Base-by-base conservation (phyloP, 2,329 filamentous ascomycete species). In the Fusarium dlaminii region DNA sequence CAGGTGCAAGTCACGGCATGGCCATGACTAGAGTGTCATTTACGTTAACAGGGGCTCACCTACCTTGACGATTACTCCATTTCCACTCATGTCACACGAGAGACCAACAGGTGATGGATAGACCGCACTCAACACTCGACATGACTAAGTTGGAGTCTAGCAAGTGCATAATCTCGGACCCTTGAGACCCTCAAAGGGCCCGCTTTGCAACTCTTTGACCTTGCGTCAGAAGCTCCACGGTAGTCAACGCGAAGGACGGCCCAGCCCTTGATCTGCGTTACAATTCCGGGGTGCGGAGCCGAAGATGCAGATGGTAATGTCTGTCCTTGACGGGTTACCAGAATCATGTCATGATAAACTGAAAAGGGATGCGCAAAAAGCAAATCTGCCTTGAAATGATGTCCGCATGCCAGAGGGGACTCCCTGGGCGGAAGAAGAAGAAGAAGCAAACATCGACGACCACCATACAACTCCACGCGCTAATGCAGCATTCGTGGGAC, bases 401-500 rank as follows among this genome's bases (percentile, higher is more conserved):
- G 55, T 51, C 29, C 39, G 13, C 32, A 51, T 64, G 58, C 52
- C 30, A 48, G 63, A 66, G 57, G 54, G 24, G 65, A 54, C 67
- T 66, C 61, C 60, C 39, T 48, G 30, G 40, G 57, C 37, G 55
- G 55, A 48, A 46, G 56, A 57, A 48, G 54, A 58, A 43, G 54
- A 70, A 77, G 68, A 75, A 75, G 66, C 62, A 77, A 75, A 55
- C 37, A 34, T 49, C 52, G 27, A 52, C 42, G 20, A 29, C 42
- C 42, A 75, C 56, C 63, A 56, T 52, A 37, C 60, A 65, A 61
- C 61, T 54, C 64, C 49, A 43, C 45, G 37, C 70, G 45, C 74
- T 74, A 67, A 70, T 59, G 64, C 70, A 66, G 60, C 63, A 68
- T 30, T 65, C 48, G 63, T 77, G 75, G 74, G 62, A 77, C 70